Conservation (phyloP, 2,329 filamentous ascomycete genomes). For the Myriosclerotinia curreyana region DNA sequence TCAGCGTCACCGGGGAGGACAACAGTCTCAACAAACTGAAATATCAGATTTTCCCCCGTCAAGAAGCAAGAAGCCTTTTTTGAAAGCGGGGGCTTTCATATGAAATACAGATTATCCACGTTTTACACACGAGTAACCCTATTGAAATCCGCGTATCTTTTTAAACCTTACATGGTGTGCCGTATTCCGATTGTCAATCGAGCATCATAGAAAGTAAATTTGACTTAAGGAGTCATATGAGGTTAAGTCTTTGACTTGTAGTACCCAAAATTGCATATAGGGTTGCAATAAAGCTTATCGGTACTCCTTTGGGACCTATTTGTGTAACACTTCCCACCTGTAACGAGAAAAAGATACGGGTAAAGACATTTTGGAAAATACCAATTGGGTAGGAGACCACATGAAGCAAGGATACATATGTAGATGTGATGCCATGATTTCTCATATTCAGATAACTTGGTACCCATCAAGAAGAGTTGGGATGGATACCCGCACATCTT, state of each 20-base stretch:
- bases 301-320: conserved; percentile 1
- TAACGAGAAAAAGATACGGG: conserved; percentile 1
- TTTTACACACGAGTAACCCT: conserved; percentile 3
- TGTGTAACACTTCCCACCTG: conserved; percentile 8
- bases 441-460: conserved; percentile 8
- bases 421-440: conserved; percentile 13
- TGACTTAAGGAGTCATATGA: background rate
- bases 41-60: background rate
- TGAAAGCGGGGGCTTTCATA: background rate
- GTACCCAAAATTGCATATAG: conserved; percentile 1
- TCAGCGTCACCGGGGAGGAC: conserved; percentile 1
- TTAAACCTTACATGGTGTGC: background rate
- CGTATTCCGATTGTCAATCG: conserved; percentile 1
- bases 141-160: background rate
- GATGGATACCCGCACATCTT: conserved; percentile 14
- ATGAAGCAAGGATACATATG: conserved; percentile 9
- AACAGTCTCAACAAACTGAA: conserved; percentile 3
- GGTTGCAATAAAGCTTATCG: background rate
- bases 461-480: conserved; percentile 13
- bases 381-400: conserved; percentile 4
- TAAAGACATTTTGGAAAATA: conserved; percentile 9
- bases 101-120: conserved; percentile 5
- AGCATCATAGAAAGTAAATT: conserved; percentile 4
- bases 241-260: background rate
- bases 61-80: background rate